A percentile compares a stretch with the other conserved stretches of the same genome.
Conservation (phyloP, 2,329 filamentous ascomycete genomes). For the Penicillium sp. region DNA sequence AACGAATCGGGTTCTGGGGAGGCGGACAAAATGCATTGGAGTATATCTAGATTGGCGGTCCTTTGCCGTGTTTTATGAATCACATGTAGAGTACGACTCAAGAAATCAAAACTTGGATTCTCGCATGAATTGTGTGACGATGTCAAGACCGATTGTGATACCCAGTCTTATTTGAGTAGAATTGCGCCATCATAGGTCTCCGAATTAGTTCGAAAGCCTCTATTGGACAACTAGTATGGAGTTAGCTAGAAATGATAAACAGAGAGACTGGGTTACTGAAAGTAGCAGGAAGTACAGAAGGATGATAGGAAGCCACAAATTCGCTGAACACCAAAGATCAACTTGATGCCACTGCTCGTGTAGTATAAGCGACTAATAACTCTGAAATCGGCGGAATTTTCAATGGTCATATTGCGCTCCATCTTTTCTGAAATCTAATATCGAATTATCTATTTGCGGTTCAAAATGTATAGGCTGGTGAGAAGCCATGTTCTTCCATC, state of each 20-base stretch:
- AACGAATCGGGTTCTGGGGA: background rate
- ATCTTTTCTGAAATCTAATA: conserved; percentile 9
- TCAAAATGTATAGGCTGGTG: background rate
- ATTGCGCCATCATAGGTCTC: too few species aligned
- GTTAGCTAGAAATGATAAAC: background rate
- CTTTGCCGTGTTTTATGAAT: conserved; percentile 19
- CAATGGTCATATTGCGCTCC: background rate
- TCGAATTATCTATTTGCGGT: conserved; percentile 21
- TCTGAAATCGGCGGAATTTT: background rate
- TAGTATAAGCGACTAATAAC: background rate
- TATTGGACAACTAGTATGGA: background rate
- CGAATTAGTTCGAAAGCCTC: too few species aligned
- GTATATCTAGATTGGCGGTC: conserved; percentile 10
- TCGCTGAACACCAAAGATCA: background rate
- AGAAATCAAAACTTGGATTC: background rate
- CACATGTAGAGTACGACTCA: conserved; percentile 15
- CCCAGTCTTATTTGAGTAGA: background rate
- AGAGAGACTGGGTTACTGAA: background rate
- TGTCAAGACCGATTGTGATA: background rate
- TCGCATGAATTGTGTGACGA: background rate
- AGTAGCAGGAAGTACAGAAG: background rate
- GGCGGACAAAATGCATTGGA: conserved; percentile 8
- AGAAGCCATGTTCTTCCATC: background rate
- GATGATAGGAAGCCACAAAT: background rate
- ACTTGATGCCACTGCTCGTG: background rate